Evolutionary conservation across 768 basidiomycete genomes (phyloP).

Genomic region (Tulasnella calospora): DNA sequence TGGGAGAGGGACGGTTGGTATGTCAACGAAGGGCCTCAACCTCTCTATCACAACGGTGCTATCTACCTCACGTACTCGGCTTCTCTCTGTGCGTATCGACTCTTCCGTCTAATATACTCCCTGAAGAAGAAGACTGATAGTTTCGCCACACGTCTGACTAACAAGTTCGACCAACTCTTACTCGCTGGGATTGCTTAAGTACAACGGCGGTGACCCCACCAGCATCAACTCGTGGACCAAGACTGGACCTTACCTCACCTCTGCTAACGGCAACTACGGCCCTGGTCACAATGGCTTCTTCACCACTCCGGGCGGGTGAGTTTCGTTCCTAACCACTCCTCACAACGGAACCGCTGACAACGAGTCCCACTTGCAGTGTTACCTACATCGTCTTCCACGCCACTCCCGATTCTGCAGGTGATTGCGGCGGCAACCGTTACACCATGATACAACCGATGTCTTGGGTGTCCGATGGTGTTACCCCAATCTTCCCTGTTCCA

Average conservation of each 20-base stretch:
- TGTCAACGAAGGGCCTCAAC: constrained; percentile 2
- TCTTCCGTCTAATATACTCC: not conserved
- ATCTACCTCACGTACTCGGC: not conserved
- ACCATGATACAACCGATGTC: constrained; percentile 25
- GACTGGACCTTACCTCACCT: constrained; percentile 10
- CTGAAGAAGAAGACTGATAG: not conserved
- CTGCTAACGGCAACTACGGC: constrained; percentile 9
- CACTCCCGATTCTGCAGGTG: constrained; percentile 16
- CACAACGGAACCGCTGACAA: not conserved
- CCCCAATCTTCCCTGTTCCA: not conserved
- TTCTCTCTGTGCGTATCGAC: not conserved
- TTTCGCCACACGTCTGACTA: not conserved
- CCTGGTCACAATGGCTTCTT: constrained; percentile 28
- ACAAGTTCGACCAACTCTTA: not conserved
- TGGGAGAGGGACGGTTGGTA: not conserved
- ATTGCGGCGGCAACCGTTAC: constrained; percentile 24
- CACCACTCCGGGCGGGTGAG: constrained; percentile 20
- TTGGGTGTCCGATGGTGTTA: constrained; percentile 15
- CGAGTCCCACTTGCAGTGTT: not conserved
- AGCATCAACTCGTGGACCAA: constrained; percentile 1
- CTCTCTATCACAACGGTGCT: not conserved
- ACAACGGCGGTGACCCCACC: not conserved
- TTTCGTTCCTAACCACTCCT: not conserved
- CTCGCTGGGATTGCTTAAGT: constrained; percentile 7
- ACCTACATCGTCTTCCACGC: constrained; percentile 22